Evolutionary conservation across 208 protist species (phyloP).

Genomic region (Acanthamoeba triangularis): DNA sequence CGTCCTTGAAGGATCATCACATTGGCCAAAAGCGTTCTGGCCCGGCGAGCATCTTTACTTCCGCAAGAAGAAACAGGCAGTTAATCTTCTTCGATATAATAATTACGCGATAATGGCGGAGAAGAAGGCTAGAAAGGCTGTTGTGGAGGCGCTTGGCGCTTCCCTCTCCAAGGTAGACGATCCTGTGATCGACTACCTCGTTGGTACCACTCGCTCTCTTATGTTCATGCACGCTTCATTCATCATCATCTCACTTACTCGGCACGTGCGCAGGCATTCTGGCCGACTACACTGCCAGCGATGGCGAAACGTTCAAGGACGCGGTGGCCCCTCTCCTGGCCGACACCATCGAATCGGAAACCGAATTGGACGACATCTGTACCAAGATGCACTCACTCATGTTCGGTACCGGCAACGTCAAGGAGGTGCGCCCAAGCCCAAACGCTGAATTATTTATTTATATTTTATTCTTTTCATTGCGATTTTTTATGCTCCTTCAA

Average conservation of each 20-base stretch:
- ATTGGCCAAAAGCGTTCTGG: no score
- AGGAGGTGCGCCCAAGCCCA: not conserved
- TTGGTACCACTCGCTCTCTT: constrained; percentile 7
- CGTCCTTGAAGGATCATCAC: no score
- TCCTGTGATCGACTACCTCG: constrained; percentile 70
- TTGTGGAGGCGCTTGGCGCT: constrained; percentile 11
- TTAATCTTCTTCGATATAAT: not conserved
- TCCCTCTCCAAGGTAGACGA: constrained; percentile 21
- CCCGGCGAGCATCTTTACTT: no score
- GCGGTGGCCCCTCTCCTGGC: constrained; percentile 43
- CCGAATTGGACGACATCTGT: constrained; percentile 55
- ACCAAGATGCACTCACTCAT: not conserved
- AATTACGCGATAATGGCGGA: constrained; percentile 21
- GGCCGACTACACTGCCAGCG: constrained; percentile 59
- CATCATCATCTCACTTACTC: not conserved
- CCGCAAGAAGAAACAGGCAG: no score
- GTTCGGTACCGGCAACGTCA: constrained; percentile 24
- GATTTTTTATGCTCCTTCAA: not conserved
- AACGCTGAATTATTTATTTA: not conserved
- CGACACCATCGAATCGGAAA: constrained; percentile 46
- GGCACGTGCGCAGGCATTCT: constrained; percentile 39
- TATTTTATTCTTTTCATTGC: not conserved
- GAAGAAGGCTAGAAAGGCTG: constrained; percentile 58
- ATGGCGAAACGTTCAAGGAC: constrained; percentile 72
- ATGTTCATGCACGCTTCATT: not conserved